phyloP scores from a whole-genome alignment of 2,329 filamentous ascomycete species.

The Pleurostoma richardsiae region DNA sequence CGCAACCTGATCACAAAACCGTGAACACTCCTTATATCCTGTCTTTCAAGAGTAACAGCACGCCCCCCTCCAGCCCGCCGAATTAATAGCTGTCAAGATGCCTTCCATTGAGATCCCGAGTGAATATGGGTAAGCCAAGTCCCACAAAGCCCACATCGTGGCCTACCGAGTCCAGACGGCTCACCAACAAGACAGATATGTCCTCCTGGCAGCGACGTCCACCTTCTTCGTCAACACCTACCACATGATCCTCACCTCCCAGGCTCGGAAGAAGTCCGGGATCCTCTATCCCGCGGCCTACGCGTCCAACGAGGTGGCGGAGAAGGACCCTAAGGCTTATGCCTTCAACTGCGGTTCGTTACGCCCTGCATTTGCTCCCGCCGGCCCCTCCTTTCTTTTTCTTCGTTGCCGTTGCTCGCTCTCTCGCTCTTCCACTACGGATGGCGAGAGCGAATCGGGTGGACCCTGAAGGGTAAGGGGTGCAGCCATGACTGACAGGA shows the following conservation, averaged over 20 bases:
- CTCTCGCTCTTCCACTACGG: background rate
- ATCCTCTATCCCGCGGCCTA: constrained; percentile 55
- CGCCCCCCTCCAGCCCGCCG: no score
- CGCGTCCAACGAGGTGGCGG: constrained; percentile 46
- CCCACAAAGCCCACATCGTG: background rate
- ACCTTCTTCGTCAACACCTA: constrained; percentile 53
- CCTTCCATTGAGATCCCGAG: constrained; percentile 37
- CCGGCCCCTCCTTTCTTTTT: background rate
- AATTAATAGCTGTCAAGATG: constrained; percentile 22
- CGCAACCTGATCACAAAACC: no score
- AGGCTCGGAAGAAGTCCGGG: constrained; percentile 45
- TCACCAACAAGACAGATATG: constrained; percentile 42
- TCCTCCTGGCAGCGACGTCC: constrained; percentile 51
- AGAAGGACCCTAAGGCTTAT: constrained; percentile 47
- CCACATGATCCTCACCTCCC: constrained; percentile 42
- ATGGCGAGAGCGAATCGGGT: background rate
- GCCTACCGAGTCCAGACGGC: background rate
- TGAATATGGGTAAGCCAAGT: constrained; percentile 42
- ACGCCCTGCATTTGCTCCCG: background rate
- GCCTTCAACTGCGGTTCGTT: constrained; percentile 58
- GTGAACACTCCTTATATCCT: no score
- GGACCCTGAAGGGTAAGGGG: no score
- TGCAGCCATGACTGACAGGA: background rate
- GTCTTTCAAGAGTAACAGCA: no score
- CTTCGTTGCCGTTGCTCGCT: background rate